Evolutionary conservation across 495 filamentous ascomycete genomes (phyloP), one percentile per base, ranked within the genome.

Genomic region (Hyaloscypha bicolor): DNA sequence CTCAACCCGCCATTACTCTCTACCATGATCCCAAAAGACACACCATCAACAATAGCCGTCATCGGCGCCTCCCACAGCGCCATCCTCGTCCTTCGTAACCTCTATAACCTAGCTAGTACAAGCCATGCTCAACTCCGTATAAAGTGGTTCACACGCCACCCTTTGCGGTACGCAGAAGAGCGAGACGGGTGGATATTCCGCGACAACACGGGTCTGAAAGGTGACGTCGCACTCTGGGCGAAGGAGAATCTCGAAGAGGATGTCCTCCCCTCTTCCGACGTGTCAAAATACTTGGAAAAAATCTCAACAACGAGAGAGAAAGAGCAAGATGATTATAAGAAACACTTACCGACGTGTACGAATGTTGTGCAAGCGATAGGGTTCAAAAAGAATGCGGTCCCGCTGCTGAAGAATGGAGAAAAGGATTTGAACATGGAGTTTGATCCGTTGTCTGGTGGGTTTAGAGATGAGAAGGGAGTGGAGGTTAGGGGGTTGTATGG

Each of bases 191-290:
- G 86, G 86, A 85, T 88, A 60, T 74, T 86, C 61, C 83, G 83
- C 58, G 86, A 89, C 66, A 89, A 88, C 75, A 88, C 86, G 4
- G 86, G 86, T 3, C 76, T 89, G 19, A 88, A 89, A 72, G 86
- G 86, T n/a, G 74, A 76, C 3, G 86, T 83, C 0, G 86, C 85
- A 0, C 77, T 82, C n/a, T 89, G 85, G 75, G 87, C 86, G 3
- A 79, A 79, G 55, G 75, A 81, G 16, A 79, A 87, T 56, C 76
- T 89, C 2, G 86, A 88, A 68, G 83, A 83, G 51, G 80, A 79
- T 2, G 64, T 67, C 4, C 76, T 88, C 6, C 58, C 76, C 21
- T 73, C 75, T 14, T 87, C 84, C 31, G 70, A 77, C 3, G 86
- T 86, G 0, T 80, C 80, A 51, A 77, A 78, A 19, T 78, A 83